phyloP scores from a whole-genome alignment of 108 stramenopile species.

The Nitzschia putrida region DNA sequence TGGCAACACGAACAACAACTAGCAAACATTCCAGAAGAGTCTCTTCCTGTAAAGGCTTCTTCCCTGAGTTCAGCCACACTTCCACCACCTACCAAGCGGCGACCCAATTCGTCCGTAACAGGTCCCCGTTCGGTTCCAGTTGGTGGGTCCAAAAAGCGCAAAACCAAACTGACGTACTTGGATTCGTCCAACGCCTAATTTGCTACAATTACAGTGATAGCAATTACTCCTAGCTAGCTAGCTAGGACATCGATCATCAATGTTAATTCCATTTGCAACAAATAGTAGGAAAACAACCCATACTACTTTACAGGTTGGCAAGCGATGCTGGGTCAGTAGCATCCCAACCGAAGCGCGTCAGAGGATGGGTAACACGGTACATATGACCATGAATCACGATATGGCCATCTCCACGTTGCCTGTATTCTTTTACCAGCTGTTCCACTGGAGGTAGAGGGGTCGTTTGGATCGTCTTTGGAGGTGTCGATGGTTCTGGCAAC shows the following conservation, averaged over 20 bases:
- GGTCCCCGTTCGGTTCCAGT: not conserved
- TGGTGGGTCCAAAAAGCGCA: not conserved
- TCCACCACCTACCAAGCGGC: not conserved
- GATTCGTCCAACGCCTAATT: not conserved
- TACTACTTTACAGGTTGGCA: too few relatives aligned
- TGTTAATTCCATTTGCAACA: too few relatives aligned
- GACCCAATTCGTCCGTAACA: not conserved
- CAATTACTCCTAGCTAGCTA: too few relatives aligned
- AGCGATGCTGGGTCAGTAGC: not conserved
- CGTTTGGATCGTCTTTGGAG: constrained; percentile 16
- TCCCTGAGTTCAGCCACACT: not conserved
- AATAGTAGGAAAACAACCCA: too few relatives aligned
- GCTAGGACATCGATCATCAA: too few relatives aligned
- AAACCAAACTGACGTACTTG: not conserved
- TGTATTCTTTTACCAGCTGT: constrained; percentile 53
- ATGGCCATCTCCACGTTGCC: constrained; percentile 44
- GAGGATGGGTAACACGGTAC: constrained; percentile 74
- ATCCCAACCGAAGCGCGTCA: constrained; percentile 62
- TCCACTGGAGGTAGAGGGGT: constrained; percentile 57
- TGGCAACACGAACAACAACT: not conserved
- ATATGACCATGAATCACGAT: constrained; percentile 50
- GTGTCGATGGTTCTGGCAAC: constrained; percentile 5
- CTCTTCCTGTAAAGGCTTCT: not conserved
- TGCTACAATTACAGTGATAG: not conserved
- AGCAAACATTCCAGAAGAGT: not conserved